These are phyloP conservation scores for Fagus sylvatica DNA, from an alignment of 306 rosid genomes.

Conservation along the genomic window DNA sequence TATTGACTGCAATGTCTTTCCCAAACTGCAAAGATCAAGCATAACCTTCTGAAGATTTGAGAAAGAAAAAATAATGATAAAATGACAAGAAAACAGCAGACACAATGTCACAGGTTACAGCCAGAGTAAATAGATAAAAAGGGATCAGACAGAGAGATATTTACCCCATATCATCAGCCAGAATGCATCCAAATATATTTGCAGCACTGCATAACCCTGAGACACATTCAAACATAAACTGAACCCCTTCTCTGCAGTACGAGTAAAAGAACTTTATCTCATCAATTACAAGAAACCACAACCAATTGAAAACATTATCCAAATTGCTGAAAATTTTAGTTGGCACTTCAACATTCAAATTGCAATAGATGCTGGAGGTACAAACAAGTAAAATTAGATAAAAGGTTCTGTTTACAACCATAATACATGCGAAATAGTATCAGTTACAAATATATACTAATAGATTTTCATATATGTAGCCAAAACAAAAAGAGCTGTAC, in stretches of 20 bases:
- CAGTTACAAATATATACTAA: neutral
- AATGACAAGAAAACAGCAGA: neutral
- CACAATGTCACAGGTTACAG: neutral
- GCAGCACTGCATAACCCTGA: constrained; percentile 58
- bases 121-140: constrained; percentile 1
- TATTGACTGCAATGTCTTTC: constrained; percentile 97
- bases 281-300: constrained; percentile 10
- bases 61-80: neutral
- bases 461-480: neutral
- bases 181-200: constrained; percentile 82
- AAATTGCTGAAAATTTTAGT: neutral
- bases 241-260: constrained; percentile 92
- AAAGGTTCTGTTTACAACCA: neutral
- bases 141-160: constrained; percentile 21
- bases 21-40: constrained; percentile 63
- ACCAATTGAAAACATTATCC: neutral
- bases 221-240: constrained; percentile 94
- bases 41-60: constrained; percentile 14
- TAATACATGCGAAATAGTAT: neutral
- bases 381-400: neutral
- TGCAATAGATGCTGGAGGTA: neutral
- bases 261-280: constrained; percentile 14
- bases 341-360: constrained; percentile 2
- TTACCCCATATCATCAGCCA: constrained; percentile 99
- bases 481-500: neutral